A percentile compares a stretch with the other conserved stretches of the same genome.
Conservation (phyloP, 768 basidiomycete species). For the Lactifluus pinguis region DNA sequence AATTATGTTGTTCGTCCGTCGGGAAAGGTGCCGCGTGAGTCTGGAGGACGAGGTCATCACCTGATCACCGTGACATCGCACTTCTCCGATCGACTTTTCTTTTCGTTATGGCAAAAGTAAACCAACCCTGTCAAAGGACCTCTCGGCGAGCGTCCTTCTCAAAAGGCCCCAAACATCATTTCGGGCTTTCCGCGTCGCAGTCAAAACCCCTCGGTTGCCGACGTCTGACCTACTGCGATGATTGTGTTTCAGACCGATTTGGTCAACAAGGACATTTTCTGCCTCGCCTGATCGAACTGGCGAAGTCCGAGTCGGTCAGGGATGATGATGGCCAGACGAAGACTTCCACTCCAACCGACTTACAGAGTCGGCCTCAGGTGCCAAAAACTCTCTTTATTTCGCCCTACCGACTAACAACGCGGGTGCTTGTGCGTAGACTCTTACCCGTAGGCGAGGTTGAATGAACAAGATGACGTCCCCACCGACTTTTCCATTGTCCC, state of each 20-base stretch:
- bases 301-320: constrained; percentile 68
- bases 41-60: too few relatives aligned
- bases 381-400: background rate
- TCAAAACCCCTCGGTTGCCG: constrained; percentile 91
- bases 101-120: constrained; percentile 84
- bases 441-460: constrained; percentile 45
- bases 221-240: constrained; percentile 78
- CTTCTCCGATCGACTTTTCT: background rate
- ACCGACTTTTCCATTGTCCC: constrained; percentile 55
- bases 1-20: too few relatives aligned
- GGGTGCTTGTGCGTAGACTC: constrained; percentile 7
- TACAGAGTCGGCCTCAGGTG: constrained; percentile 1
- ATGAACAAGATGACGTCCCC: constrained; percentile 62
- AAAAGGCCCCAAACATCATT: constrained; percentile 67
- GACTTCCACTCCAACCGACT: constrained; percentile 5
- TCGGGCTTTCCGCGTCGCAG: constrained; percentile 87
- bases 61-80: background rate
- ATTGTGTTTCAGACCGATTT: constrained; percentile 95
- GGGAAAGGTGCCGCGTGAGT: too few relatives aligned
- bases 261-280: constrained; percentile 89
- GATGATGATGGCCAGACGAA: constrained; percentile 32
- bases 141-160: constrained; percentile 75
- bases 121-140: constrained; percentile 65
- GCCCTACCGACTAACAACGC: background rate
- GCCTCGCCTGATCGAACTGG: constrained; percentile 90